Conservation (phyloP, 2,329 filamentous ascomycete species). For the Aspergillus costaricaensis region DNA sequence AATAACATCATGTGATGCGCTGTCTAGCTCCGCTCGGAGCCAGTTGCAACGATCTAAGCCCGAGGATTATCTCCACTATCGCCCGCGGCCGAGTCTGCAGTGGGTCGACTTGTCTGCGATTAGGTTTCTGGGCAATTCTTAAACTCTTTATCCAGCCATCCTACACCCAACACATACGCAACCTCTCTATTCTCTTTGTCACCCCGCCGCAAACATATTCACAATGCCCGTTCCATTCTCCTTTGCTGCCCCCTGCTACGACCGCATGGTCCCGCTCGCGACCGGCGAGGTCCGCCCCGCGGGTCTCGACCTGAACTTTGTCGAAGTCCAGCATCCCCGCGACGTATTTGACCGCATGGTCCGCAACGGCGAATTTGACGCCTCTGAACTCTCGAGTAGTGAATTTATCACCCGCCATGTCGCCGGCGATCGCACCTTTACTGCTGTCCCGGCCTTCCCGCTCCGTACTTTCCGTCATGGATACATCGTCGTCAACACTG, state of each 20-base stretch:
- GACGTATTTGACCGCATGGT: constrained; percentile 1
- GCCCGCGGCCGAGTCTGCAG: not conserved
- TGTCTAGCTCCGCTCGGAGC: not conserved
- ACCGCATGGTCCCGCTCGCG: not conserved
- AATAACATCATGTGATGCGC: too few relatives aligned
- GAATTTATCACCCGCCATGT: not conserved
- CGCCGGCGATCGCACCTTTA: not conserved
- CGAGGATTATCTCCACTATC: not conserved
- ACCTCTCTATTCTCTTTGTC: not conserved
- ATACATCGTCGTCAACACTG: not conserved
- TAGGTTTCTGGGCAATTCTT: not conserved
- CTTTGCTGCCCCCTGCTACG: not conserved
- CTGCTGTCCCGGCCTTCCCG: not conserved
- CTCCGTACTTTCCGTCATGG: not conserved
- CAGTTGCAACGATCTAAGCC: not conserved
- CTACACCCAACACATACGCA: not conserved
- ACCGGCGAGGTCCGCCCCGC: not conserved
- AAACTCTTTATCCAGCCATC: not conserved
- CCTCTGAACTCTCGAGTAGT: not conserved
- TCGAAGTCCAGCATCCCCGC: not conserved
- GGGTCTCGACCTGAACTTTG: not conserved
- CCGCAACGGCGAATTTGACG: not conserved
- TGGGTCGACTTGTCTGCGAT: not conserved
- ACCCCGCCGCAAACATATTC: not conserved
- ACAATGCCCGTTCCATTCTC: not conserved